Conservation (phyloP, 2,329 filamentous ascomycete genomes). For the Epichloe aotearoae region DNA sequence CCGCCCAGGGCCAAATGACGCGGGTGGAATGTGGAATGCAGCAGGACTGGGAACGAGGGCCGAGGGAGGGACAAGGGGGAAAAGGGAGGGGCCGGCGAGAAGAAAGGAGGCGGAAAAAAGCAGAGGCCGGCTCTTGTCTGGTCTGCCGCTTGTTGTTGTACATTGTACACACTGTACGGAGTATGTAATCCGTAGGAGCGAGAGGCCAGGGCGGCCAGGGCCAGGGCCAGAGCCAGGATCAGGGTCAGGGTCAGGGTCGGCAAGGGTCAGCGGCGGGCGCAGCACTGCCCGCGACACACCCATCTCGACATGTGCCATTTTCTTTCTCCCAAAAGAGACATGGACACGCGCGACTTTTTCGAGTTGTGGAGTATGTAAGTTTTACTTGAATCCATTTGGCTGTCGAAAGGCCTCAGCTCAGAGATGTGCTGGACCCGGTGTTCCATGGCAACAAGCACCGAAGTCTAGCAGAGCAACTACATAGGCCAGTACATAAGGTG, state of each 20-base stretch:
- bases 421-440: no score
- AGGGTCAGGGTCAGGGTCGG: background rate
- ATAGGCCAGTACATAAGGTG: no score
- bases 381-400: no score
- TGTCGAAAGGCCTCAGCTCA: no score
- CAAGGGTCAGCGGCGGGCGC: background rate
- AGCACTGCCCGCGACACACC: no score
- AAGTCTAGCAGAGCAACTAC: no score
- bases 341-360: no score
- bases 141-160: background rate
- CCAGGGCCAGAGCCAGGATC: background rate
- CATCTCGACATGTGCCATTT: no score
- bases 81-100: background rate
- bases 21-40: background rate
- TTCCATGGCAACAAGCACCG: no score
- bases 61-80: background rate
- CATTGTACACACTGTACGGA: background rate
- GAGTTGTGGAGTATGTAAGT: no score
- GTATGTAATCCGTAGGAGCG: background rate
- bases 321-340: no score
- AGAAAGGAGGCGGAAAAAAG: background rate
- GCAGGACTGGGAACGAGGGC: constrained; percentile 1
- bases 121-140: background rate
- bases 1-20: constrained; percentile 4
- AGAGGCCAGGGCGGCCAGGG: background rate